A percentile compares a stretch with the other conserved stretches of the same genome.
Conservation (phyloP, 2,329 filamentous ascomycete genomes). For the Cercospora sp. region DNA sequence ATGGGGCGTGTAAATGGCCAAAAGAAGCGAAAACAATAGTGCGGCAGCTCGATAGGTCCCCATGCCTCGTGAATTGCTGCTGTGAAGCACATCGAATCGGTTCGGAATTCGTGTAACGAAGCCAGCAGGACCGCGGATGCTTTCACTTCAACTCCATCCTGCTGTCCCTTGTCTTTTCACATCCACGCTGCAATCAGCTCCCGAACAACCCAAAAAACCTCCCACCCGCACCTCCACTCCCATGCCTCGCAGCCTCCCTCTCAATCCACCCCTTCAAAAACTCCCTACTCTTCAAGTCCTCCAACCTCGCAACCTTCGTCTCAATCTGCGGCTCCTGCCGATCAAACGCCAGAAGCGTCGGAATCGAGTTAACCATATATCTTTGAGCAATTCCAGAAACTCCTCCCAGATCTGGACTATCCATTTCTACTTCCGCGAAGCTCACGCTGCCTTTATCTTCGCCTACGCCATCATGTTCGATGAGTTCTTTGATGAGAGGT, state of each 20-base stretch:
- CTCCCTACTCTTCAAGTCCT: conserved; percentile 48
- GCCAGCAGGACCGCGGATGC: not conserved
- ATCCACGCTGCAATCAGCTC: conserved; percentile 22
- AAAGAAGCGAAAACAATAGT: too few relatives aligned
- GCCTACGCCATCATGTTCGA: conserved; percentile 48
- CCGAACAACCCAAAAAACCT: conserved; percentile 40
- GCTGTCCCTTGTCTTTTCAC: not conserved
- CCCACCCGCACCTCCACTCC: conserved; percentile 48
- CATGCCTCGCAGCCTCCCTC: conserved; percentile 49
- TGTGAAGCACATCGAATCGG: not conserved
- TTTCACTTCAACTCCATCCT: not conserved
- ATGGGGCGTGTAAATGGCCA: too few relatives aligned
- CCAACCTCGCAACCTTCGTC: conserved; percentile 46
- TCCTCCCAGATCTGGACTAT: conserved; percentile 46
- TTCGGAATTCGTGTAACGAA: too few relatives aligned
- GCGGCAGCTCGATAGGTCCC: too few relatives aligned
- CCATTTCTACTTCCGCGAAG: conserved; percentile 52
- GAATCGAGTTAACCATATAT: conserved; percentile 51
- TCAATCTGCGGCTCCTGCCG: conserved; percentile 52
- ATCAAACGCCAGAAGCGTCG: conserved; percentile 53
- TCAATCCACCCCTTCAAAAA: conserved; percentile 51
- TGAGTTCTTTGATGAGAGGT: conserved; percentile 45
- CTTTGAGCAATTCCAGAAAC: conserved; percentile 40
- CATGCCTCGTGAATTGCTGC: too few relatives aligned
- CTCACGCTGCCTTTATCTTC: conserved; percentile 49